These are phyloP conservation scores for Psilocybe cubensis DNA, from an alignment of 768 basidiomycete genomes.

Conservation along the genomic window DNA sequence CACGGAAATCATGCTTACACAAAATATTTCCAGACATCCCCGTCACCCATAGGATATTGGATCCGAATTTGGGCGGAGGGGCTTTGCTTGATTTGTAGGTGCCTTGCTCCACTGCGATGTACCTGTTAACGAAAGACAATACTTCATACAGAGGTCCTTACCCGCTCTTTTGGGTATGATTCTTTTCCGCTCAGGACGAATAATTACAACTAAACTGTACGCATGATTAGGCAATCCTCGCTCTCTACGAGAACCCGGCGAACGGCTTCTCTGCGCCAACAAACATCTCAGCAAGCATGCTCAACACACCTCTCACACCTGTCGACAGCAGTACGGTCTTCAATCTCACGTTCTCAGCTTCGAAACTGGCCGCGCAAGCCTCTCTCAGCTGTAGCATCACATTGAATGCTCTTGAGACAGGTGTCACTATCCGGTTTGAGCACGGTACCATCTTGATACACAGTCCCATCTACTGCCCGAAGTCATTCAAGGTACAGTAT, in stretches of 20 bases:
- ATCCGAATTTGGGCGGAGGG: constrained; percentile 82
- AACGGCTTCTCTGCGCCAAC: constrained; percentile 65
- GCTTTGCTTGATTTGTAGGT: constrained; percentile 83
- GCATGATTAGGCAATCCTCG: constrained; percentile 65
- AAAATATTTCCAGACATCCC: constrained; percentile 53
- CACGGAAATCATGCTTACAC: background rate
- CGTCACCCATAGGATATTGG: constrained; percentile 72
- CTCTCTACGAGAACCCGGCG: constrained; percentile 78
- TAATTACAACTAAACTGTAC: background rate
- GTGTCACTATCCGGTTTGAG: constrained; percentile 75
- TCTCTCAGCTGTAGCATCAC: constrained; percentile 73
- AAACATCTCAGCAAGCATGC: constrained; percentile 66
- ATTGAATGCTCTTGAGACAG: constrained; percentile 45
- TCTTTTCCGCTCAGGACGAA: background rate
- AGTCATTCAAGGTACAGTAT: constrained; percentile 67
- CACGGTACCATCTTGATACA: constrained; percentile 69
- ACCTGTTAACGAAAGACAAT: constrained; percentile 1
- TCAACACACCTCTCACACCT: constrained; percentile 76
- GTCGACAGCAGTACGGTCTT: constrained; percentile 82
- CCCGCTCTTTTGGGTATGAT: constrained; percentile 74
- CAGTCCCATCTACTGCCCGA: constrained; percentile 69
- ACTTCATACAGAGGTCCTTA: constrained; percentile 70
- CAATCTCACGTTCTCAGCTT: constrained; percentile 65
- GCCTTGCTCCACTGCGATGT: background rate
- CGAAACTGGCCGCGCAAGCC: constrained; percentile 71